A percentile compares a stretch with the other conserved stretches of the same genome.
Evolutionary conservation across 371 early-diverging fungal genomes (phyloP).

Genomic region (Mortierella sp.): DNA sequence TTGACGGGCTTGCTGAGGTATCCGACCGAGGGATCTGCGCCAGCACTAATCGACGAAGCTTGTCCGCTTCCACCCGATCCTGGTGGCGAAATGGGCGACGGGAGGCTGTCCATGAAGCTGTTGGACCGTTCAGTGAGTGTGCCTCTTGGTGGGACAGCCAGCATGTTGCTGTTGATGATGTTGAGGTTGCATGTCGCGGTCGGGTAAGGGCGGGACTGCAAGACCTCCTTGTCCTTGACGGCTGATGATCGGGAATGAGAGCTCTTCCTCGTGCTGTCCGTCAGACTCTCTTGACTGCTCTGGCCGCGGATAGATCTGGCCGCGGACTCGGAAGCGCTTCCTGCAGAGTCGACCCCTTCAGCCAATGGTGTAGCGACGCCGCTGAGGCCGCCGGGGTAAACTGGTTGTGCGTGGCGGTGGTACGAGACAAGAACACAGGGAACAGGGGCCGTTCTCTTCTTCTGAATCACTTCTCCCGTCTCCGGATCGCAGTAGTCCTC

Average conservation of each 20-base stretch:
- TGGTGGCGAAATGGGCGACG: background rate
- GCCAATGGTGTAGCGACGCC: slow-evolving; percentile 35
- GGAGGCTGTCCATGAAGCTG: slow-evolving; percentile 8
- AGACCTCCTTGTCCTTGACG: background rate
- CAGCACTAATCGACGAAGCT: background rate
- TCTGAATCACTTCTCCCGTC: background rate
- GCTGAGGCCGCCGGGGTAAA: slow-evolving; percentile 16
- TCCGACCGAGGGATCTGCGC: slow-evolving; percentile 36
- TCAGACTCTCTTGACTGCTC: slow-evolving; percentile 27
- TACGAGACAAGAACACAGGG: slow-evolving; percentile 54
- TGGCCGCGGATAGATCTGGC: slow-evolving; percentile 8
- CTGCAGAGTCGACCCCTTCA: slow-evolving; percentile 27
- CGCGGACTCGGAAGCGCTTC: slow-evolving; percentile 26
- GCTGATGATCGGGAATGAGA: background rate
- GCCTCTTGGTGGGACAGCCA: slow-evolving; percentile 30
- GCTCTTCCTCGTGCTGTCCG: slow-evolving; percentile 25
- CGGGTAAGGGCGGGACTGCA: background rate
- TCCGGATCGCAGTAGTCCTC: background rate
- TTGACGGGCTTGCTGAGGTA: slow-evolving; percentile 51
- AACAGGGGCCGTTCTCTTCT: slow-evolving; percentile 5
- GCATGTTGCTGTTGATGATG: slow-evolving; percentile 52
- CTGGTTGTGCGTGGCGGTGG: slow-evolving; percentile 28
- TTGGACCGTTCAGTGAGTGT: slow-evolving; percentile 9
- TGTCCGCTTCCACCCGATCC: background rate
- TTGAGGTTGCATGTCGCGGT: slow-evolving; percentile 33